Evolutionary conservation across 441 rosid species (phyloP), one percentile per base, ranked within the genome.

Genomic region (Mallotus japonicus): DNA sequence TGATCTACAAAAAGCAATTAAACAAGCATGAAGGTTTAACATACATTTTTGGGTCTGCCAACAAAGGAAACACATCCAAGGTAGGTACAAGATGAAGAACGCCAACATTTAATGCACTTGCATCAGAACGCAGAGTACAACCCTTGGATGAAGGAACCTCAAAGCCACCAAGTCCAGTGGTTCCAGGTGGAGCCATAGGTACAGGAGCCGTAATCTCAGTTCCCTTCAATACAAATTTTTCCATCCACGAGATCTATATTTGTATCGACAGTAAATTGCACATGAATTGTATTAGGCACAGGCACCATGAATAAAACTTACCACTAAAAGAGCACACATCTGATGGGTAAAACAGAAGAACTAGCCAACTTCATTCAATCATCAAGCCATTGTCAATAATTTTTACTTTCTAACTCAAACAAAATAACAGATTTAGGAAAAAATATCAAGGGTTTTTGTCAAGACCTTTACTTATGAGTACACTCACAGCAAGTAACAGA

Each of bases 161-260:
- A 83, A 95, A 95, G 66, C 98, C 99, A 77, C 99, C 99, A 72
- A 95, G 98, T 49, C 99, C 98, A 56, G 99, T 95, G 51, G 99
- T 95, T 82, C 95, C 95, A 1, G 95, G 80, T 51, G 93, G 92
- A 81, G 94, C 82, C 98, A 92, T 88, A 19, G 98, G 99, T 68
- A 95, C 98, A 78, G 99, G 99, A 57, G 99, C 99, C 62, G 89
- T 91, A 78, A 95, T 95, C 87, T 93, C 95, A 81, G 91, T 95
- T 75, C 98, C 99, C 84, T 86, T 91, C 73, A 83, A 80, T 74
- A 95, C 94, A 84, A 95, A 95, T 79, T 95, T 95, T 74, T 95
- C 95, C 99, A 93, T 93, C 99, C 99, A 95, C 0, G 99, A 95
- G 75, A 95, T 95, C 99, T 95, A 84, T 82, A 81, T 34, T 75